Conservation (phyloP, 805 yeast species). For the Middelhovenomyces tepae region DNA sequence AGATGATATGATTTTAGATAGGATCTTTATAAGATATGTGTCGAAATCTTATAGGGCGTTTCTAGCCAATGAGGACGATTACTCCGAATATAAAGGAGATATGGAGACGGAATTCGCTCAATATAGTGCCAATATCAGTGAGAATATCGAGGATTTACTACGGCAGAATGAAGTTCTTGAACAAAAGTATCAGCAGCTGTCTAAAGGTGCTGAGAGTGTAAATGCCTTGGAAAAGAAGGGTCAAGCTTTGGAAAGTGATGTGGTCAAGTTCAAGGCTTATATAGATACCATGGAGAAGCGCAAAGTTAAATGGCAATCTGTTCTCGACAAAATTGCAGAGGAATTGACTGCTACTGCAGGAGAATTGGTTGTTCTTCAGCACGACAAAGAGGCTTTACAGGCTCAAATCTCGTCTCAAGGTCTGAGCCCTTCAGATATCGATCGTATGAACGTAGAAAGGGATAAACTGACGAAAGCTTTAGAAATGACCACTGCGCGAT, state of each 20-base stretch:
- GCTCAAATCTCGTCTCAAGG: slow-evolving; percentile 45
- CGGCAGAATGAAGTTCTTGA: slow-evolving; percentile 34
- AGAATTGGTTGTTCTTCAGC: slow-evolving; percentile 35
- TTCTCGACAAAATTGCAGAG: slow-evolving; percentile 44
- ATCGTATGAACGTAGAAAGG: slow-evolving; percentile 51
- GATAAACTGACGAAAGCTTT: slow-evolving; percentile 48
- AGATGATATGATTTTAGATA: slow-evolving; percentile 39
- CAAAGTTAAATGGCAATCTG: slow-evolving; percentile 53
- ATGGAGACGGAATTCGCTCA: slow-evolving; percentile 48
- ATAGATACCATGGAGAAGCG: slow-evolving; percentile 58
- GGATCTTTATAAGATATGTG: slow-evolving; percentile 51
- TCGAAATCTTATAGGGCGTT: slow-evolving; percentile 60
- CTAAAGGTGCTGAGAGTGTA: slow-evolving; percentile 38
- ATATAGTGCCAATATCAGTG: slow-evolving; percentile 41
- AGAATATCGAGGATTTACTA: slow-evolving; percentile 36
- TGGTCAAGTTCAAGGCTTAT: slow-evolving; percentile 61
- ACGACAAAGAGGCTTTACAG: slow-evolving; percentile 32
- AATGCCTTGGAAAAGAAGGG: slow-evolving; percentile 48
- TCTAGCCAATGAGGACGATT: slow-evolving; percentile 57
- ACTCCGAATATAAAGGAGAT: slow-evolving; percentile 42
- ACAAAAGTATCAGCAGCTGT: slow-evolving; percentile 33
- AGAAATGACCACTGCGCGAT: slow-evolving; percentile 36
- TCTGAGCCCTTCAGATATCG: slow-evolving; percentile 53
- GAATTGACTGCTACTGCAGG: slow-evolving; percentile 42
- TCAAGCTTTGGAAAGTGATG: slow-evolving; percentile 60